Evolutionary conservation across 2,329 filamentous ascomycete species (phyloP).

Genomic region (Xylaria multiplex): DNA sequence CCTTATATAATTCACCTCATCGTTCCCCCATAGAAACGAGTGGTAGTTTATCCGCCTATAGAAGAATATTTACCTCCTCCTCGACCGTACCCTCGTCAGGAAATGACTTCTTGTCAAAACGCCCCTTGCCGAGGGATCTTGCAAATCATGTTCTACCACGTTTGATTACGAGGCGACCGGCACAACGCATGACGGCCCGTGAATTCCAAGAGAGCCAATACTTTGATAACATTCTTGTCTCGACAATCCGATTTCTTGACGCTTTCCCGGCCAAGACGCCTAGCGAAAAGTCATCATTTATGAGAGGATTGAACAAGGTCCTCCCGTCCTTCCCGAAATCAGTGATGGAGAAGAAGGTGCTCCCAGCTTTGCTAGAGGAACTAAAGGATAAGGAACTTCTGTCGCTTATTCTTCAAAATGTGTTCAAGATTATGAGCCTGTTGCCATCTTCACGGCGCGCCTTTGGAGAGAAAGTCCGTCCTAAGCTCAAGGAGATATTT

Average conservation of each 20-base stretch:
- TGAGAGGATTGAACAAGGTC: slow-evolving; percentile 87
- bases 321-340: slow-evolving; percentile 91
- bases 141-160: slow-evolving; percentile 79
- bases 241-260: slow-evolving; percentile 94
- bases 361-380: slow-evolving; percentile 90
- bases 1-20: slow-evolving; percentile 95
- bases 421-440: slow-evolving; percentile 87
- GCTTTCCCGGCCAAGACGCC: slow-evolving; percentile 90
- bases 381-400: slow-evolving; percentile 91
- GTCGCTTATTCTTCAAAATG: slow-evolving; percentile 85
- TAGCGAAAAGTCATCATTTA: slow-evolving; percentile 89
- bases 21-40: slow-evolving; percentile 84
- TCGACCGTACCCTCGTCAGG: slow-evolving; percentile 79
- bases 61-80: slow-evolving; percentile 80
- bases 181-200: slow-evolving; percentile 84
- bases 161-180: slow-evolving; percentile 86
- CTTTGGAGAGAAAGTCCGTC: slow-evolving; percentile 88
- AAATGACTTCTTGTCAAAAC: slow-evolving; percentile 87
- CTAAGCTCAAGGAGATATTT: slow-evolving; percentile 85
- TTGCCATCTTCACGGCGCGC: slow-evolving; percentile 80
- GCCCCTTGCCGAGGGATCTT: slow-evolving; percentile 82
- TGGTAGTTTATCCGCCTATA: slow-evolving; percentile 84
- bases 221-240: slow-evolving; percentile 96
- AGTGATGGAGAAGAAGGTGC: slow-evolving; percentile 92
- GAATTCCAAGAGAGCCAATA: slow-evolving; percentile 97